Evolutionary conservation across 179 eudicot species (phyloP).

Genomic region (Beta macrorhiza): DNA sequence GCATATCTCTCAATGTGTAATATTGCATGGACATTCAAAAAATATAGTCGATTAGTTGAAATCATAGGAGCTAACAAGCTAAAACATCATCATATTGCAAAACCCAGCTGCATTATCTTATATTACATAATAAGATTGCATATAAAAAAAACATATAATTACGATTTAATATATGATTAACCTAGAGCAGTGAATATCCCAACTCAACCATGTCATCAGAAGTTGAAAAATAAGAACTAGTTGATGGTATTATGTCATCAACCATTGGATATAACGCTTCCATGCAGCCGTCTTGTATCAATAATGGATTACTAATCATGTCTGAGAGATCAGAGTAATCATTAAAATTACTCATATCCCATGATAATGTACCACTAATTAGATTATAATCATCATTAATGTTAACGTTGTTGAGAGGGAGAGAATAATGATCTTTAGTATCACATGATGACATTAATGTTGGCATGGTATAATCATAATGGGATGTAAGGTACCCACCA

Average conservation of each 20-base stretch:
- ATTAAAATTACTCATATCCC: constrained; percentile 27
- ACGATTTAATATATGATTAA: too few species aligned
- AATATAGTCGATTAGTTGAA: constrained; percentile 1
- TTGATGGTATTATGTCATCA: not conserved
- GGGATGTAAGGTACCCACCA: constrained; percentile 10
- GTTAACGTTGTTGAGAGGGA: not conserved
- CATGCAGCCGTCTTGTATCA: constrained; percentile 44
- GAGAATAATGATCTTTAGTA: not conserved
- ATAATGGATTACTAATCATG: constrained; percentile 35
- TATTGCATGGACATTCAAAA: not conserved
- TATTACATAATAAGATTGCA: too few species aligned
- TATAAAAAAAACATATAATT: too few species aligned
- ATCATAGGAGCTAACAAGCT: not conserved
- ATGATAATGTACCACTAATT: constrained; percentile 31
- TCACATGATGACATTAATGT: not conserved
- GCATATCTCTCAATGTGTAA: not conserved
- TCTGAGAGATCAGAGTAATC: constrained; percentile 33
- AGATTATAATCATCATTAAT: not conserved
- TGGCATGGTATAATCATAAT: constrained; percentile 5
- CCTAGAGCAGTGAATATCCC: constrained; percentile 38
- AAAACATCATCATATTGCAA: not conserved
- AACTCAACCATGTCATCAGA: constrained; percentile 43
- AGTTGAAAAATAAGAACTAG: constrained; percentile 15
- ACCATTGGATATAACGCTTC: constrained; percentile 31
- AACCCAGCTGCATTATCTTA: too few species aligned